Evolutionary conservation across 768 basidiomycete genomes (phyloP), one percentile per base, ranked within the genome.

Genomic region (Termitomyces eurrhizus): DNA sequence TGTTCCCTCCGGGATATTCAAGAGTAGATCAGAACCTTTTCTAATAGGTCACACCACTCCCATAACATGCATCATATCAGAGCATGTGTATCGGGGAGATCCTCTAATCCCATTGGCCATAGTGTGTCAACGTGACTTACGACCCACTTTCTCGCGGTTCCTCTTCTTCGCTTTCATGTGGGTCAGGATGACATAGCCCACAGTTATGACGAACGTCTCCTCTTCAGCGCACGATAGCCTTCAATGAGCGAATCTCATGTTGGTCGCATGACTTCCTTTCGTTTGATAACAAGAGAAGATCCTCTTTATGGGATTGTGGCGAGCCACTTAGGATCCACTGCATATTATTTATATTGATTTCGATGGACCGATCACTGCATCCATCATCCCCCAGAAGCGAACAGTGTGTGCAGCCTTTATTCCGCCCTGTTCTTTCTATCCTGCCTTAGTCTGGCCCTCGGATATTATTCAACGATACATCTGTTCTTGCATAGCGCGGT

Each of bases 401-500:
- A n/a, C n/a, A 35, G 50, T 35, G 32, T 33, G 50, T 51, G 24
- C 18, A n/a, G n/a, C 53, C 29, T 32, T 39, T n/a, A 54, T 54
- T 32, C 39, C 24, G 26, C 41, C 37, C 24, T 53, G 37, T 29
- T 42, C 18, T 39, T 32, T 42, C 26, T 42, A 54, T 42, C 53
- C 35, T 54, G 29, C 39, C 18, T 39, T 12, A 42, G 18, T 54
- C 52, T 41, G 52, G 37, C 39, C 53, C 53, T 54, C 53, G 53
- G 53, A 54, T 54, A 54, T 54, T 42, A 54, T 54, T 6, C 53
- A 54, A 42, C 29, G 14, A 54, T 42, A 39, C 35, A 35, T 52
- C 51, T 54, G 39, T 39, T 41, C 24, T 26, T 41, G 37, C 11
- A 41, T 3, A 41, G 26, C 7, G 39, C 39, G 39, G 33, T 46